Evolutionary conservation across 2,329 filamentous ascomycete species (phyloP).

Genomic region (Hypoxylon sp.): DNA sequence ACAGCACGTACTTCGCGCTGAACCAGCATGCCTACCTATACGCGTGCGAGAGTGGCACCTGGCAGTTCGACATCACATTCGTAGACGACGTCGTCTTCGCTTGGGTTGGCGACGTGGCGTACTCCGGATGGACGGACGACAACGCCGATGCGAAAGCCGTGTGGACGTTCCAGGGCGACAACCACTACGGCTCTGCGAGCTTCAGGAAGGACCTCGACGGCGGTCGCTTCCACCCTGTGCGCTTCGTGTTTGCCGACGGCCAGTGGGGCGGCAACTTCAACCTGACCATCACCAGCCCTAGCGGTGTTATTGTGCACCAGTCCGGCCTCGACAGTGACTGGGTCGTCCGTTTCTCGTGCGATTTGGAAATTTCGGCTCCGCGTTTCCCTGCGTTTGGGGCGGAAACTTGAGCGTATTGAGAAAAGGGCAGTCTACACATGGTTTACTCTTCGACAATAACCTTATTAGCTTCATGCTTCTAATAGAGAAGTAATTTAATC

Average conservation of each 20-base stretch:
- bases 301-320: conserved; percentile 41
- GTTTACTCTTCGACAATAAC: background rate
- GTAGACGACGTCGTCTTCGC: conserved; percentile 43
- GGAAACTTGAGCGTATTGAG: conserved; percentile 16
- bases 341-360: conserved; percentile 37
- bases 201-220: conserved; percentile 38
- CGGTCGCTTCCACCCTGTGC: conserved; percentile 31
- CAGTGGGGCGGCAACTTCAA: conserved; percentile 39
- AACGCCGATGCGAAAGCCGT: conserved; percentile 44
- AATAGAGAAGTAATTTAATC: background rate
- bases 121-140: conserved; percentile 45
- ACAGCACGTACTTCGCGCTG: conserved; percentile 45
- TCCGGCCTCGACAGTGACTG: conserved; percentile 34
- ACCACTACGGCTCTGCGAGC: conserved; percentile 37
- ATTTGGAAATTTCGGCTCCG: conserved; percentile 20
- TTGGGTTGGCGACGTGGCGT: conserved; percentile 46
- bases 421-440: background rate
- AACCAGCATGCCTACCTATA: conserved; percentile 50
- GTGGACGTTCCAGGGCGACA: conserved; percentile 40
- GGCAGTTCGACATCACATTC: conserved; percentile 43
- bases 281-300: conserved; percentile 40
- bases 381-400: conserved; percentile 28
- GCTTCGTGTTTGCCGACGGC: conserved; percentile 38
- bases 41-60: conserved; percentile 45
- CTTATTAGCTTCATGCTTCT: background rate